Percentiles rank a stretch among this genome's conserved stretches.
Evolutionary conservation across 495 filamentous ascomycete species (phyloP).

Genomic region (Elaphomyces granulatus): DNA sequence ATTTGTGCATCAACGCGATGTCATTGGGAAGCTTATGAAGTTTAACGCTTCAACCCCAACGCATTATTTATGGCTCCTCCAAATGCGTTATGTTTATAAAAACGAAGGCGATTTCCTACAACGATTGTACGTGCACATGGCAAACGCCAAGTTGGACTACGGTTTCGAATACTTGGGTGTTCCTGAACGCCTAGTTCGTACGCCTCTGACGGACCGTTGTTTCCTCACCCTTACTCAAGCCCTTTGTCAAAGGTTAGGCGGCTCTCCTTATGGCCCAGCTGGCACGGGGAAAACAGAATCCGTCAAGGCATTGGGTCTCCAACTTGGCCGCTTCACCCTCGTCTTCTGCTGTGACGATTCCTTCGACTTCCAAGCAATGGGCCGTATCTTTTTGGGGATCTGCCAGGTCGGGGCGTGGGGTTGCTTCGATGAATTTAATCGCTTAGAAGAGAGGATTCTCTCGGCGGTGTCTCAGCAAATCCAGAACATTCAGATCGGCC

Average conservation of each 20-base stretch:
- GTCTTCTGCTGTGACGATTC: constrained; percentile 99
- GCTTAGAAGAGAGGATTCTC: constrained; percentile 89
- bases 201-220: constrained; percentile 91
- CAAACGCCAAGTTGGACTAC: constrained; percentile 87
- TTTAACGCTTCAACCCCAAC: constrained; percentile 59
- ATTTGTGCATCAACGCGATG: constrained; percentile 91
- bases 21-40: constrained; percentile 67
- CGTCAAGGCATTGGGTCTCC: constrained; percentile 90
- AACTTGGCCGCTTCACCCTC: constrained; percentile 92
- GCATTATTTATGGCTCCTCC: constrained; percentile 88
- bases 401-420: constrained; percentile 99
- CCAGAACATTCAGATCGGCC: constrained; percentile 93
- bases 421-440: constrained; percentile 99
- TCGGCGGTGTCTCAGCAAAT: constrained; percentile 98
- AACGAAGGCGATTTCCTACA: constrained; percentile 67
- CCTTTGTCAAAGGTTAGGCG: constrained; percentile 83
- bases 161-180: constrained; percentile 97
- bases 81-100: constrained; percentile 91
- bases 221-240: constrained; percentile 96
- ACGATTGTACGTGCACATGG: constrained; percentile 86
- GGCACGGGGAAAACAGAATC: constrained; percentile 99
- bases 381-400: constrained; percentile 96
- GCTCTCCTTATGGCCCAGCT: constrained; percentile 92
- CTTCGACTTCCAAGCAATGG: constrained; percentile 99
- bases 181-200: constrained; percentile 86